Evolutionary conservation across 140 eudicot species (phyloP).

Genomic region (Oenanthe javanica): DNA sequence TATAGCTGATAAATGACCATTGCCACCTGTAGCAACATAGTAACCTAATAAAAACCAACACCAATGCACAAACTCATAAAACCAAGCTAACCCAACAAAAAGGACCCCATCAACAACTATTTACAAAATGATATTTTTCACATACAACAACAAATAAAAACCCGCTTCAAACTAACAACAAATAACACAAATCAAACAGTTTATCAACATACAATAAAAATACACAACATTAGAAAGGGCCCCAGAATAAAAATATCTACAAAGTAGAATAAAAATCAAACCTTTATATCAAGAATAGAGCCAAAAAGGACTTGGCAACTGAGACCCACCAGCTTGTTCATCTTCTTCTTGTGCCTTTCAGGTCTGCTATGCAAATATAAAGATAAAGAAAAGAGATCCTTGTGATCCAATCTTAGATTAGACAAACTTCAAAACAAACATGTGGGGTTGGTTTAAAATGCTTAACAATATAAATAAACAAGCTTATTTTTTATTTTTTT

Average conservation of each 20-base stretch:
- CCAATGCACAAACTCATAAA: conserved; percentile 11
- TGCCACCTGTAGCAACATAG: not conserved
- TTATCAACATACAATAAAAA: not conserved
- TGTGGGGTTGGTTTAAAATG: conserved; percentile 44
- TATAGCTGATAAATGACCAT: not conserved
- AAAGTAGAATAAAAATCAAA: conserved; percentile 9
- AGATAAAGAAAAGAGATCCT: conserved; percentile 19
- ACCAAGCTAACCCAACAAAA: conserved; percentile 10
- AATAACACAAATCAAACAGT: not conserved
- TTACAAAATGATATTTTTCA: not conserved
- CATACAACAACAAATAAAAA: not conserved
- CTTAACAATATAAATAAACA: not conserved
- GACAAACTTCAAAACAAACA: conserved; percentile 51
- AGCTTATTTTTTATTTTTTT: too few species aligned
- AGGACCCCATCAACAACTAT: conserved; percentile 3
- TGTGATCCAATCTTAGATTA: conserved; percentile 76
- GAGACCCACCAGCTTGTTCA: conserved; percentile 21
- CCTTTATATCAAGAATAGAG: conserved; percentile 19
- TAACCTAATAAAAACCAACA: conserved; percentile 9
- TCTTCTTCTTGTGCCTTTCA: not conserved
- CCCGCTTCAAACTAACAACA: not conserved
- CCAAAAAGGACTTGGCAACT: conserved; percentile 17
- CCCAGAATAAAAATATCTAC: conserved; percentile 7
- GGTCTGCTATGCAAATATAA: not conserved
- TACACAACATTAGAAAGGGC: not conserved